Conservation (phyloP, 352 stramenopile species). For the Phytophthora sp. region DNA sequence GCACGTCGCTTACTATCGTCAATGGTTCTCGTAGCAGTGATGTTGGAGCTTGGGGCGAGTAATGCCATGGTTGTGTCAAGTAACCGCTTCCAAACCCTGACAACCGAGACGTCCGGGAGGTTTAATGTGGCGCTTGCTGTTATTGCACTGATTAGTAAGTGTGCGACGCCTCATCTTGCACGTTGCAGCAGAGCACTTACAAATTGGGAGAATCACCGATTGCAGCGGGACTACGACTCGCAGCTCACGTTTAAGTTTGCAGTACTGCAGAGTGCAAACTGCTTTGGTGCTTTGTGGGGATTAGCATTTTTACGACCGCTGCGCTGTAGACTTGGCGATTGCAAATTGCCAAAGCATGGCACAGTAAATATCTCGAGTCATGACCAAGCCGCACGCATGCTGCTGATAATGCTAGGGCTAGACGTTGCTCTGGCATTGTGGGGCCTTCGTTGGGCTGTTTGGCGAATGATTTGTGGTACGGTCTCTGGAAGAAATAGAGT, state of each 20-base stretch:
- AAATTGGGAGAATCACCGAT: conserved; percentile 79
- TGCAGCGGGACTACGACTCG: conserved; percentile 69
- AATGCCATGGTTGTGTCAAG: conserved; percentile 51
- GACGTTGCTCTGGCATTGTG: conserved; percentile 55
- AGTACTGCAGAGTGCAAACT: conserved; percentile 67
- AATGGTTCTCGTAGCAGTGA: conserved; percentile 29
- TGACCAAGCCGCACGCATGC: conserved; percentile 52
- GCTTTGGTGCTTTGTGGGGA: conserved; percentile 61
- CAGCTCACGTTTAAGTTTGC: conserved; percentile 81
- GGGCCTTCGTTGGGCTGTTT: conserved; percentile 46
- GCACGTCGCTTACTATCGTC: conserved; percentile 34
- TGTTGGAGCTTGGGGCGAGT: conserved; percentile 24
- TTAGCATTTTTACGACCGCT: conserved; percentile 54
- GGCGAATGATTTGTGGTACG: conserved; percentile 20
- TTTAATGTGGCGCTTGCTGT: conserved; percentile 41
- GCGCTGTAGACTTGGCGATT: conserved; percentile 17
- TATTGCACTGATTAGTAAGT: conserved; percentile 40
- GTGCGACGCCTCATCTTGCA: conserved; percentile 30
- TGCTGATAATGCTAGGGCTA: conserved; percentile 52
- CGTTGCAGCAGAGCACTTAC: conserved; percentile 52
- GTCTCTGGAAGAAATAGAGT: not conserved
- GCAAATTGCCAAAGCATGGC: conserved; percentile 18
- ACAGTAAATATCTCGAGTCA: conserved; percentile 37
- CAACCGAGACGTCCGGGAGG: conserved; percentile 7
- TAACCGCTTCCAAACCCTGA: conserved; percentile 28